A percentile compares a stretch with the other conserved stretches of the same genome.
Evolutionary conservation across 2,329 filamentous ascomycete species (phyloP).

Genomic region (Epicoccum sorghinum): DNA sequence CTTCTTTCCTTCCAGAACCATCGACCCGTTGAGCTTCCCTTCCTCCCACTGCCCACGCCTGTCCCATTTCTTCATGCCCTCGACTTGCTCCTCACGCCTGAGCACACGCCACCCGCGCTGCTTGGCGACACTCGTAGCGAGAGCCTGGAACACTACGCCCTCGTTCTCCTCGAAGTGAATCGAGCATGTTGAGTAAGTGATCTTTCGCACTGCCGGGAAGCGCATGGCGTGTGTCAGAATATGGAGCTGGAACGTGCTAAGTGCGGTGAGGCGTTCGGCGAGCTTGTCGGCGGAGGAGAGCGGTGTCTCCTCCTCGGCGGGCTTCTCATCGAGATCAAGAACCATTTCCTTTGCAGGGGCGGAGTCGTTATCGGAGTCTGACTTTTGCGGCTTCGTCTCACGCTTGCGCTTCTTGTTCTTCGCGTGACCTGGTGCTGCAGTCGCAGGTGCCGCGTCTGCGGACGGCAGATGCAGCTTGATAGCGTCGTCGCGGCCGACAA

Average conservation of each 20-base stretch:
- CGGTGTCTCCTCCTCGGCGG: slow-evolving; percentile 47
- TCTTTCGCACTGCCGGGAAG: slow-evolving; percentile 70
- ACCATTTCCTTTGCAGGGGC: slow-evolving; percentile 9
- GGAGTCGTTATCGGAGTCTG: background rate
- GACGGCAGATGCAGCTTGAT: slow-evolving; percentile 64
- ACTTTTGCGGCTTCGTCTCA: slow-evolving; percentile 8
- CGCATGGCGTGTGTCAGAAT: slow-evolving; percentile 83
- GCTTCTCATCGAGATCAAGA: slow-evolving; percentile 36
- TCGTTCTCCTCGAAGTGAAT: slow-evolving; percentile 90
- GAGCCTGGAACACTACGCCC: slow-evolving; percentile 73
- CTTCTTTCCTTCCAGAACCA: slow-evolving; percentile 43
- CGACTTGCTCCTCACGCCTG: slow-evolving; percentile 72
- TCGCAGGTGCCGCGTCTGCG: background rate
- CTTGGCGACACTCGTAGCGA: slow-evolving; percentile 70
- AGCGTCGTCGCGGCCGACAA: slow-evolving; percentile 85
- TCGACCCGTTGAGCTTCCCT: slow-evolving; percentile 47
- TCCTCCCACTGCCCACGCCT: slow-evolving; percentile 59
- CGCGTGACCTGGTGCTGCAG: slow-evolving; percentile 8
- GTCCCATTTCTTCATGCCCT: slow-evolving; percentile 78
- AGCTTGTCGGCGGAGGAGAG: slow-evolving; percentile 37
- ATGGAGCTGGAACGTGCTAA: slow-evolving; percentile 81
- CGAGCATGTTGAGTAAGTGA: slow-evolving; percentile 95
- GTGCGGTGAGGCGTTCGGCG: slow-evolving; percentile 67
- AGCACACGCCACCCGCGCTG: slow-evolving; percentile 79
- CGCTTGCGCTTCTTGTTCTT: slow-evolving; percentile 45